These are phyloP conservation scores for Aotearoamyces nothofagi DNA, from an alignment of 2,329 filamentous ascomycete genomes.

Conservation along the genomic window DNA sequence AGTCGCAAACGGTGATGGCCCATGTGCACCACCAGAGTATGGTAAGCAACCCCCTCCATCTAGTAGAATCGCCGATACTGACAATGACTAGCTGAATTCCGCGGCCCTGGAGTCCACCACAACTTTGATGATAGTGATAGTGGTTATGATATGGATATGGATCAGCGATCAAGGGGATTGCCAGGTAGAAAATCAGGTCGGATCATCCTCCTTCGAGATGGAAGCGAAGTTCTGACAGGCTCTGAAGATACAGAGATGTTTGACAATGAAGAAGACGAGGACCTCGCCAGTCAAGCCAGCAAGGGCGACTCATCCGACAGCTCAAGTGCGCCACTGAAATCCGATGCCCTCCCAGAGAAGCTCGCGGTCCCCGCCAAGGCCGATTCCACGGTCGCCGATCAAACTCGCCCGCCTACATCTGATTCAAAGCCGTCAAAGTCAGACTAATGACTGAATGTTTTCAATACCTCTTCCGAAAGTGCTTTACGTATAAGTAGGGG, in stretches of 20 bases:
- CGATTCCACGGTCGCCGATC: not conserved
- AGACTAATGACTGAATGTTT: not conserved
- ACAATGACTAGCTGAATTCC: conserved; percentile 57
- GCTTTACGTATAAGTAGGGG: not conserved
- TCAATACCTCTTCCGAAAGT: not conserved
- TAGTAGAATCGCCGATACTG: no score
- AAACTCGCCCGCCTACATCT: not conserved
- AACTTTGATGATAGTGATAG: conserved; percentile 69
- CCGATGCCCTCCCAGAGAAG: conserved; percentile 6
- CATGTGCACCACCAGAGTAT: conserved; percentile 97
- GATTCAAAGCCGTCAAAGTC: not conserved
- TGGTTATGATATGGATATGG: conserved; percentile 62
- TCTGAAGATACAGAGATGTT: conserved; percentile 89
- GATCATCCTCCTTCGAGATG: conserved; percentile 90
- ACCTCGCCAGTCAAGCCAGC: conserved; percentile 69
- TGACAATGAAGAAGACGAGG: conserved; percentile 75
- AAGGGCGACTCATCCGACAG: conserved; percentile 31
- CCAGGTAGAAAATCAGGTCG: conserved; percentile 61
- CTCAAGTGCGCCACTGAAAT: conserved; percentile 2
- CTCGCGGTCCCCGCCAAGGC: not conserved
- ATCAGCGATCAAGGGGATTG: conserved; percentile 46
- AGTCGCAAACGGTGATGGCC: conserved; percentile 91
- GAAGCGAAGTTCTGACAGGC: conserved; percentile 81
- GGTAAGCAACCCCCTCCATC: conserved; percentile 56
- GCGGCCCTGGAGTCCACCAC: conserved; percentile 67